phyloP scores from a whole-genome alignment of 495 filamentous ascomycete genomes.

The Friedmanniomyces endolithicus region DNA sequence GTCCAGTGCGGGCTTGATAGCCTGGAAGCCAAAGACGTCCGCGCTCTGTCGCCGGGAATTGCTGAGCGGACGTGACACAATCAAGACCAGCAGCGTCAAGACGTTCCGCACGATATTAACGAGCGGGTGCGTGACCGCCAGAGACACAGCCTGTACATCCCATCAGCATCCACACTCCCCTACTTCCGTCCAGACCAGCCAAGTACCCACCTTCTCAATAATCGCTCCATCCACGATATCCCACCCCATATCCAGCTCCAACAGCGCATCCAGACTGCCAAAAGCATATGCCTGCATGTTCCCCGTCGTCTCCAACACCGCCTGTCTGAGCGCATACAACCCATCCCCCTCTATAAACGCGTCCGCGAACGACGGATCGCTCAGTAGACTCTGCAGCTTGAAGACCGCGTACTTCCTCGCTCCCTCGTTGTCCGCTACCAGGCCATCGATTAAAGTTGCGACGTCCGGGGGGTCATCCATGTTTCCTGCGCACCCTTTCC shows the following conservation, averaged over 20 bases:
- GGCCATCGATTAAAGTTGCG: constrained; percentile 52
- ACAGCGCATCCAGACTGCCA: constrained; percentile 67
- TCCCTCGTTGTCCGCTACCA: constrained; percentile 71
- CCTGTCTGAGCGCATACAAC: constrained; percentile 60
- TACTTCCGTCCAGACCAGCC: neutral
- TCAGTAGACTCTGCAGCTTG: constrained; percentile 86
- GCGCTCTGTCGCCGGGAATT: constrained; percentile 25
- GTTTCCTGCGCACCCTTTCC: too few relatives aligned
- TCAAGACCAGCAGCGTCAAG: constrained; percentile 87
- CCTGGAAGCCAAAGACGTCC: constrained; percentile 67
- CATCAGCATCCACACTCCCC: neutral
- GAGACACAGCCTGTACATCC: constrained; percentile 59
- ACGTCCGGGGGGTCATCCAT: constrained; percentile 34
- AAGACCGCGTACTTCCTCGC: constrained; percentile 98
- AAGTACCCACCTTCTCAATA: constrained; percentile 48
- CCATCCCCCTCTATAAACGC: constrained; percentile 87
- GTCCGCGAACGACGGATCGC: constrained; percentile 93
- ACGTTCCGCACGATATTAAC: constrained; percentile 95
- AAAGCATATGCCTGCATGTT: constrained; percentile 94
- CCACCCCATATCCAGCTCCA: constrained; percentile 98
- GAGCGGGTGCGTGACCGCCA: constrained; percentile 88
- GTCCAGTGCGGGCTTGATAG: constrained; percentile 82
- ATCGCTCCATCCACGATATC: constrained; percentile 59
- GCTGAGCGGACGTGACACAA: constrained; percentile 71
- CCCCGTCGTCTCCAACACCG: constrained; percentile 71